Percentiles rank a stretch among this genome's conserved stretches.
phyloP scores from a whole-genome alignment of 306 rosid genomes.

The Phaseolus lunatus region DNA sequence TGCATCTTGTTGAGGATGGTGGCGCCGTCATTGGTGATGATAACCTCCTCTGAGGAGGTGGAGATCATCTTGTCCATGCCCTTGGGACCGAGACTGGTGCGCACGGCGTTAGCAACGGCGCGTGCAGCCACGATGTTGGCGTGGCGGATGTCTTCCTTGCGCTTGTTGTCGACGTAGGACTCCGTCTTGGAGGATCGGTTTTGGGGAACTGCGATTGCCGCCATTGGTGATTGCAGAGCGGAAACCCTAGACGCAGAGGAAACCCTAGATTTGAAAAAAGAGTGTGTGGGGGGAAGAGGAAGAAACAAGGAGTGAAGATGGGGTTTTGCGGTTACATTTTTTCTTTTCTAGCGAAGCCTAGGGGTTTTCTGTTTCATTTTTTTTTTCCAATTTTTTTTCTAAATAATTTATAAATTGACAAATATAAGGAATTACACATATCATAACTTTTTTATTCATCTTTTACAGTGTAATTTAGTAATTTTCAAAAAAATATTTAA shows the following conservation, averaged over 20 bases:
- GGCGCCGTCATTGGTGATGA: constrained; percentile 98
- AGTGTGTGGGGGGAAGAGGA: background rate
- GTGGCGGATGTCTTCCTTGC: constrained; percentile 95
- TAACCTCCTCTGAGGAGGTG: constrained; percentile 86
- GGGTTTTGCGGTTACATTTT: background rate
- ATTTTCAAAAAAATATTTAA: too few species aligned
- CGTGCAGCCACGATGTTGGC: constrained; percentile 88
- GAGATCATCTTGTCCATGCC: constrained; percentile 99
- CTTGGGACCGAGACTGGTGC: constrained; percentile 92
- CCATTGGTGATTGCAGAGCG: constrained; percentile 53
- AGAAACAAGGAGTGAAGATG: background rate
- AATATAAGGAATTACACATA: too few species aligned
- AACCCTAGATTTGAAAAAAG: constrained; percentile 39
- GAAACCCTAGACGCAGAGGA: constrained; percentile 43
- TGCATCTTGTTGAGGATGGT: constrained; percentile 98
- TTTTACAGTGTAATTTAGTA: too few species aligned
- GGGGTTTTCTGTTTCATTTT: background rate
- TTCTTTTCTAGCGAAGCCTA: background rate
- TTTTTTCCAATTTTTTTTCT: background rate
- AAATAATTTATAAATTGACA: too few species aligned
- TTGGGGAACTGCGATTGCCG: constrained; percentile 69
- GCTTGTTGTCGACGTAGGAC: constrained; percentile 92
- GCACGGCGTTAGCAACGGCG: constrained; percentile 85
- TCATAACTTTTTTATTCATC: too few species aligned
- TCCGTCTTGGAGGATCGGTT: constrained; percentile 81